Evolutionary conservation across 78 protist genomes (phyloP).

Genomic region (Emiliania huxleyi): DNA sequence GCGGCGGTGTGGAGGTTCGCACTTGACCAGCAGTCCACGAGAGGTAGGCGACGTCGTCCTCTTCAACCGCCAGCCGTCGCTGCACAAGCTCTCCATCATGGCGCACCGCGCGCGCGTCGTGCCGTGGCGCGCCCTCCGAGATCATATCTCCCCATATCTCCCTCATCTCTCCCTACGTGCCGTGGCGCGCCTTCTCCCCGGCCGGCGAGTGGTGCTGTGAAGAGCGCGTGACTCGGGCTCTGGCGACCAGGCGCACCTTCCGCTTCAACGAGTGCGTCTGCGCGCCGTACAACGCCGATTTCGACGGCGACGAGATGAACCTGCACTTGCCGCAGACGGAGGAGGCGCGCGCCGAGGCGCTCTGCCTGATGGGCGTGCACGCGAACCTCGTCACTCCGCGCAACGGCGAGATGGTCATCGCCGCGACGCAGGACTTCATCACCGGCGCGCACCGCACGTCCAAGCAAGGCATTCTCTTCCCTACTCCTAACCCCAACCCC

Average conservation of each 20-base stretch:
- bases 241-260: constrained; percentile 77
- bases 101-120: constrained; percentile 78
- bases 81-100: constrained; percentile 96
- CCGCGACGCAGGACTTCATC: constrained; percentile 95
- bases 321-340: constrained; percentile 89
- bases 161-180: too few species aligned
- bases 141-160: too few species aligned
- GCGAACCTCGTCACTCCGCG: constrained; percentile 94
- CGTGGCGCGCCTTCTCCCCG: too few species aligned
- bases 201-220: too few species aligned
- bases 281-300: constrained; percentile 98
- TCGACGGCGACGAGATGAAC: constrained; percentile 98
- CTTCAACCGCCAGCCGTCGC: constrained; percentile 99
- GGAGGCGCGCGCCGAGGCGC: constrained; percentile 96
- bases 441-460: constrained; percentile 78
- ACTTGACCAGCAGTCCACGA: too few species aligned
- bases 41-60: constrained; percentile 83
- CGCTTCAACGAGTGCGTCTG: constrained; percentile 97
- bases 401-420: constrained; percentile 94
- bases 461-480: constrained; percentile 81
- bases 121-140: constrained; percentile 94
- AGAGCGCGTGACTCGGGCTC: too few species aligned
- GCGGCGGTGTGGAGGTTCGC: constrained; percentile 43
- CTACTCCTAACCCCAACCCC: too few species aligned
- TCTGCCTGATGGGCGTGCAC: constrained; percentile 70